These are phyloP conservation scores for Aspergillus jensenii DNA, from an alignment of 2,329 filamentous ascomycete species.

Conservation along the genomic window DNA sequence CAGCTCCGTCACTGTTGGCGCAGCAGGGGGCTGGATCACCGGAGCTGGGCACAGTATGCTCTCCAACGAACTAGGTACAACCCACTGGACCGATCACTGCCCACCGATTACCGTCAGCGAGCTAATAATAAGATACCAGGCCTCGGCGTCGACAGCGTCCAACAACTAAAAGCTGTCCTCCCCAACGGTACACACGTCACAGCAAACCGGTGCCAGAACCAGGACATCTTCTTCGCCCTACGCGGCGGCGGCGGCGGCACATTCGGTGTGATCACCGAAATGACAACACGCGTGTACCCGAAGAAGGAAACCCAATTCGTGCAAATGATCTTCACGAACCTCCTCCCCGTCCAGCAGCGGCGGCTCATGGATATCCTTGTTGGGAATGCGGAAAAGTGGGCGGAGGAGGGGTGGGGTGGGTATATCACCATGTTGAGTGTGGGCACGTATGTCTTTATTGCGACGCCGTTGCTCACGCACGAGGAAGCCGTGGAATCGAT, in stretches of 20 bases:
- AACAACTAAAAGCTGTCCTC: conserved; percentile 13
- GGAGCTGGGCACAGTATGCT: conserved; percentile 17
- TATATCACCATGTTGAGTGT: conserved; percentile 1
- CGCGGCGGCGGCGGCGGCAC: conserved; percentile 18
- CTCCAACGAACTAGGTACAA: conserved; percentile 17
- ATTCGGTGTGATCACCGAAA: conserved; percentile 19
- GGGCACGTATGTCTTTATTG: conserved; percentile 8
- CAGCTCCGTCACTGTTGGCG: conserved; percentile 11
- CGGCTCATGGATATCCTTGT: conserved; percentile 12
- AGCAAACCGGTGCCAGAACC: conserved; percentile 17
- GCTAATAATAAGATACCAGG: background rate
- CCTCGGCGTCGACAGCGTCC: conserved; percentile 18
- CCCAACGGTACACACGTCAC: conserved; percentile 16
- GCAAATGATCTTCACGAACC: background rate
- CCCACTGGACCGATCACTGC: background rate
- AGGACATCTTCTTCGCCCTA: conserved; percentile 19
- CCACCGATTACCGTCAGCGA: too few species aligned
- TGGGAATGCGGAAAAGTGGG: conserved; percentile 18
- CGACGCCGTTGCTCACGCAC: conserved; percentile 13
- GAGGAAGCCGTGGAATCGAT: conserved; percentile 11
- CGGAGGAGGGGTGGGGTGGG: conserved; percentile 20
- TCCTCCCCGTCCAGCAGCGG: background rate
- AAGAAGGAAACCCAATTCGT: conserved; percentile 13
- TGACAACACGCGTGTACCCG: conserved; percentile 14
- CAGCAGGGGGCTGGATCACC: conserved; percentile 18